These are phyloP conservation scores for Kregervanrija pseudodelftensis DNA, from an alignment of 805 yeast genomes.

Conservation along the genomic window DNA sequence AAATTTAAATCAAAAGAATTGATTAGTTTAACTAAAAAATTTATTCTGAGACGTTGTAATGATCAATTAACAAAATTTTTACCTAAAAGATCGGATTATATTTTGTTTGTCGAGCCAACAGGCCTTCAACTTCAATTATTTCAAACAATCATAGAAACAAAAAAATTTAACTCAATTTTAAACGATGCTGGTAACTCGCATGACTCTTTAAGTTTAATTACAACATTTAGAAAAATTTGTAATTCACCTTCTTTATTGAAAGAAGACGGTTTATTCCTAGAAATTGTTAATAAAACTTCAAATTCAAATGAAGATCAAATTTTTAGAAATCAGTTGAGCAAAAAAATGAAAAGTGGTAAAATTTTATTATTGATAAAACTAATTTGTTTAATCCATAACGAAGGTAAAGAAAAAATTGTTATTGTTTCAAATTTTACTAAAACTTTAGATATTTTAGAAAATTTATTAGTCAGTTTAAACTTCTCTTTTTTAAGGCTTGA, in stretches of 20 bases:
- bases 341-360: constrained; percentile 50
- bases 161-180: constrained; percentile 28
- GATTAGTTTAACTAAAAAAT: constrained; percentile 53
- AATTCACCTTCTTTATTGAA: constrained; percentile 66
- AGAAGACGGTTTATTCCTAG: constrained; percentile 40
- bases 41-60: constrained; percentile 69
- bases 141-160: constrained; percentile 37
- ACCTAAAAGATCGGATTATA: constrained; percentile 68
- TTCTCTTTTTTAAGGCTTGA: constrained; percentile 61
- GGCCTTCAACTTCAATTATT: constrained; percentile 50
- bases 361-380: constrained; percentile 51
- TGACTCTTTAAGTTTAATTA: constrained; percentile 61
- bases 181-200: constrained; percentile 14
- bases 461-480: constrained; percentile 40
- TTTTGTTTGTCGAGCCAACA: constrained; percentile 76
- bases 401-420: constrained; percentile 65
- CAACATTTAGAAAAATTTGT: constrained; percentile 71
- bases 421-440: constrained; percentile 83
- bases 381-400: constrained; percentile 38
- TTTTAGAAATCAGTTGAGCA: constrained; percentile 25
- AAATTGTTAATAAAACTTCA: constrained; percentile 16
- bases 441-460: constrained; percentile 72
- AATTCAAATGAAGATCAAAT: constrained; percentile 14
- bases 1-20: constrained; percentile 56
- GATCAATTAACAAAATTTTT: constrained; percentile 47